Conservation (phyloP, 1,139 yeast species). For the Debaryomyces nepalensis region DNA sequence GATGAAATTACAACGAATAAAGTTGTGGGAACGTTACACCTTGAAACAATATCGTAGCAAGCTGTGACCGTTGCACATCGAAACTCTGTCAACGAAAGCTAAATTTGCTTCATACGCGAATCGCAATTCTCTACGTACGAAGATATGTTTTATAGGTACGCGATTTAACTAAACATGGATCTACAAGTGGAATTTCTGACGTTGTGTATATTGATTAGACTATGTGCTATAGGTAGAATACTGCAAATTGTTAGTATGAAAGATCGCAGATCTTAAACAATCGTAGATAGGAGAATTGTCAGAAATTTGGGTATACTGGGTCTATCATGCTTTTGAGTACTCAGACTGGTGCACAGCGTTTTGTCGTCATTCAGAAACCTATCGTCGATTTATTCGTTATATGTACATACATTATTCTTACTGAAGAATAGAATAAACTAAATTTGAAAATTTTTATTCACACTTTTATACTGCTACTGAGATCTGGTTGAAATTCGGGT, state of each 20-base stretch:
- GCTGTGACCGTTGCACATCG: too few species aligned
- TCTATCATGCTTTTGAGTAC: constrained; percentile 51
- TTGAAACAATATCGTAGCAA: too few species aligned
- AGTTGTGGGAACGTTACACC: too few species aligned
- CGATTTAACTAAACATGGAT: too few species aligned
- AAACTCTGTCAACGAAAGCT: too few species aligned
- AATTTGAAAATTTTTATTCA: neutral
- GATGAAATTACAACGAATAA: too few species aligned
- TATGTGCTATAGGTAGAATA: neutral
- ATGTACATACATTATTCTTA: constrained; percentile 8
- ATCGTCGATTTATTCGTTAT: constrained; percentile 5
- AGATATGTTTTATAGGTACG: too few species aligned
- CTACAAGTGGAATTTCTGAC: neutral
- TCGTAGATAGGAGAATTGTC: constrained; percentile 24
- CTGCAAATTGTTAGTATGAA: constrained; percentile 4
- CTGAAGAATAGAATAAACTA: neutral
- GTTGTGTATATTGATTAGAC: neutral
- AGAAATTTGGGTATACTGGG: constrained; percentile 56
- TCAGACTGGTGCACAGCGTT: constrained; percentile 61
- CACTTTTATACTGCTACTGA: neutral
- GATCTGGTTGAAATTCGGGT: constrained; percentile 1
- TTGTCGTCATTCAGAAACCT: constrained; percentile 41
- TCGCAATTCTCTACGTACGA: too few species aligned
- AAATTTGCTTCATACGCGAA: too few species aligned
- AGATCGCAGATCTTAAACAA: neutral